phyloP scores from a whole-genome alignment of 371 early-diverging fungal genomes.

The Actinomortierella ambigua region DNA sequence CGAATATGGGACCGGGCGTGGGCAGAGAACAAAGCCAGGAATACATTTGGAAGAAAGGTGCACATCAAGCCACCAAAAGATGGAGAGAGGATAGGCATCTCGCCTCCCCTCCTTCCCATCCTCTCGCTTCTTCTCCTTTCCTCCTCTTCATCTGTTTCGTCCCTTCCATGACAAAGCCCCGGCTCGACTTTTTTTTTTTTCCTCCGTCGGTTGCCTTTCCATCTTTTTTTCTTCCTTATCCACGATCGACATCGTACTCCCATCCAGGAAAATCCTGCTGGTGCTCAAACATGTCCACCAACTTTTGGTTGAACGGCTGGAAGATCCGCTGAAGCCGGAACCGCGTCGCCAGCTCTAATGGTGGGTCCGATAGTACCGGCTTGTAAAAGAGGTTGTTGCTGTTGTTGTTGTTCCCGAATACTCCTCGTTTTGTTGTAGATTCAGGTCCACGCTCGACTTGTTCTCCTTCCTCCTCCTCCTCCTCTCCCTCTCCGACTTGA shows the following conservation, averaged over 20 bases:
- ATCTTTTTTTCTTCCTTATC: conserved; percentile 40
- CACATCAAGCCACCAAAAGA: no score
- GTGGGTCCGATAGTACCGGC: conserved; percentile 26
- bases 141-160: no score
- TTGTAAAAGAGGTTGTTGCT: not conserved
- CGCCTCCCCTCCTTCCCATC: no score
- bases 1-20: no score
- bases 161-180: no score
- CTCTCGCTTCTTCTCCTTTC: no score
- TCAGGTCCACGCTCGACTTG: no score
- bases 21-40: no score
- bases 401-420: not conserved
- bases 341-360: conserved; percentile 49
- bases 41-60: no score
- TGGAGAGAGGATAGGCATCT: no score
- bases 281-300: conserved; percentile 54
- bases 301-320: conserved; percentile 50
- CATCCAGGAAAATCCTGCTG: conserved; percentile 51
- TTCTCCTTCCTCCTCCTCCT: not conserved
- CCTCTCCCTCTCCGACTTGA: conserved; percentile 20
- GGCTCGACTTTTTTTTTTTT: no score
- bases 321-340: conserved; percentile 59
- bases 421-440: not conserved
- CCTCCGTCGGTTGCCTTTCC: no score
- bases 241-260: conserved; percentile 60